A percentile compares a stretch with the other conserved stretches of the same genome.
Conservation (phyloP, 2,329 filamentous ascomycete genomes). For the Acrocalymma vagum region DNA sequence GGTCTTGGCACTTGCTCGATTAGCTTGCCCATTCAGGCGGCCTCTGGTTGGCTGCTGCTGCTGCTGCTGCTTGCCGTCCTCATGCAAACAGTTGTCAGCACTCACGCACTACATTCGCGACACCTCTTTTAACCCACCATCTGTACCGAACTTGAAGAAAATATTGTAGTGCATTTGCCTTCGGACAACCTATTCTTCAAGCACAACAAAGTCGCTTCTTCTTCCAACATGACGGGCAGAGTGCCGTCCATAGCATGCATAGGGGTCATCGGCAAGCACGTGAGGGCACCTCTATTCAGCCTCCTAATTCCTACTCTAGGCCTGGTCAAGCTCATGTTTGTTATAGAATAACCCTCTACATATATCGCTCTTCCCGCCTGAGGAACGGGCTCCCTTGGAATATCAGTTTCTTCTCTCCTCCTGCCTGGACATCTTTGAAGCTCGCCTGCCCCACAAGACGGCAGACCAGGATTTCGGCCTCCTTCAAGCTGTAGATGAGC, state of each 20-base stretch:
- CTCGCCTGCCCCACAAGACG: conserved; percentile 77
- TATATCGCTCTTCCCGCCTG: conserved; percentile 83
- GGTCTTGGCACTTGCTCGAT: conserved; percentile 32
- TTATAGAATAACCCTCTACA: conserved; percentile 92
- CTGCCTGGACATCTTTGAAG: conserved; percentile 92
- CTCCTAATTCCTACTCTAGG: conserved; percentile 8
- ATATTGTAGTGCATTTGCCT: no score
- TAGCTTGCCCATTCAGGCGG: conserved; percentile 35
- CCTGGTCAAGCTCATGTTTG: conserved; percentile 12
- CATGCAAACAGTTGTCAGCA: conserved; percentile 28
- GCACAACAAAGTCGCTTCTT: neutral
- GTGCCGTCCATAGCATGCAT: conserved; percentile 86
- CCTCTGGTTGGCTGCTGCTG: conserved; percentile 41
- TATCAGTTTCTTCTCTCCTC: conserved; percentile 91
- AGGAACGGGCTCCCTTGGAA: conserved; percentile 80
- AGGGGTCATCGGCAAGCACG: conserved; percentile 91
- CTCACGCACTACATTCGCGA: conserved; percentile 33
- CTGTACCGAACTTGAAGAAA: no score
- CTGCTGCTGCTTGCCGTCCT: conserved; percentile 3
- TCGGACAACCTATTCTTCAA: no score
- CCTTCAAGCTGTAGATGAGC: conserved; percentile 91
- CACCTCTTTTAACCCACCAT: no score
- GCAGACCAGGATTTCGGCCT: conserved; percentile 88
- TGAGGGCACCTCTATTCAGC: conserved; percentile 53
- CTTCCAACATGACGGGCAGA: conserved; percentile 54